These are phyloP conservation scores for Brassica juncea DNA, from an alignment of 345 rosid species.

Conservation along the genomic window DNA sequence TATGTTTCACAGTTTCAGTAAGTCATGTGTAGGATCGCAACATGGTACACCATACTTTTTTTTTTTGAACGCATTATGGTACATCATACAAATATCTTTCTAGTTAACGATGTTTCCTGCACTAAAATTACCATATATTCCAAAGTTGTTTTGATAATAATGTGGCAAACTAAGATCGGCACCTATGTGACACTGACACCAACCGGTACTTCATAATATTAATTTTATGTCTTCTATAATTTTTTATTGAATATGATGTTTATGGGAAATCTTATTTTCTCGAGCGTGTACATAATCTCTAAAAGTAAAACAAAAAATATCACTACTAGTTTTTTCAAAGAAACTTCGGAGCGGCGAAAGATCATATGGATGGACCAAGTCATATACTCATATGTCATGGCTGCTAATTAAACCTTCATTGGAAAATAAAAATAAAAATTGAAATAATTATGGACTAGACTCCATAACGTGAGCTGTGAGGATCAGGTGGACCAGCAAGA, in stretches of 20 bases:
- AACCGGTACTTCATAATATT: neutral
- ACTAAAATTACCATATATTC: neutral
- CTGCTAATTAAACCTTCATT: neutral
- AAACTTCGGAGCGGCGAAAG: neutral
- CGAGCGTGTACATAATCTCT: neutral
- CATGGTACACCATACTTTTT: neutral
- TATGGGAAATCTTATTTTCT: neutral
- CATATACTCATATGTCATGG: constrained; percentile 13
- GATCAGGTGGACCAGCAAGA: constrained; percentile 17
- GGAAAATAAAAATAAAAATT: neutral
- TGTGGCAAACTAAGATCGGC: neutral
- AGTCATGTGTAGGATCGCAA: neutral
- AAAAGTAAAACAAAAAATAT: neutral
- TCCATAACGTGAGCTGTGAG: neutral
- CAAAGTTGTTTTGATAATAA: neutral
- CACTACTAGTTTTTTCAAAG: neutral
- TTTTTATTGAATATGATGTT: neutral
- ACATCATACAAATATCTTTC: neutral
- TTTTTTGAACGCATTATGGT: too few species aligned
- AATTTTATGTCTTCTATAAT: neutral
- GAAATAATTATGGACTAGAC: neutral
- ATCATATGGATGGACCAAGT: constrained; percentile 26
- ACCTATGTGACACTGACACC: neutral
- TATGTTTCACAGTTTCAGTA: neutral
- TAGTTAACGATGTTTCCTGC: neutral